Percentiles rank a stretch among this genome's conserved stretches.
phyloP scores from a whole-genome alignment of 208 protist genomes.

The Zelonia costaricensis region DNA sequence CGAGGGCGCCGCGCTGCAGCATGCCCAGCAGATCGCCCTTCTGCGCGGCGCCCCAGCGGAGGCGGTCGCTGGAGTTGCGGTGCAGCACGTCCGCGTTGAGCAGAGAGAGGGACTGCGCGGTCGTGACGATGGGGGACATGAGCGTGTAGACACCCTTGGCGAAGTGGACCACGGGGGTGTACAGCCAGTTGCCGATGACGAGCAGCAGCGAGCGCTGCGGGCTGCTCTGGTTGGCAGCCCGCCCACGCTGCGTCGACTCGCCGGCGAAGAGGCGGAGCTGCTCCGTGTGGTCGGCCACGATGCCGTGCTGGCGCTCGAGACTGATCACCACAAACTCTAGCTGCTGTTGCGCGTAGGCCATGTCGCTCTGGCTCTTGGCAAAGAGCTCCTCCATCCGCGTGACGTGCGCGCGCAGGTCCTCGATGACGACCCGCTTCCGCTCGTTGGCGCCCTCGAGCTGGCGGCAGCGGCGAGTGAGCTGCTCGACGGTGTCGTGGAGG shows the following conservation, averaged over 20 bases:
- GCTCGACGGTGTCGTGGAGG: slow-evolving; percentile 16
- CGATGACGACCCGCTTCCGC: slow-evolving; percentile 43
- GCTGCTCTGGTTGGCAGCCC: not conserved
- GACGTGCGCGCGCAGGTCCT: slow-evolving; percentile 47
- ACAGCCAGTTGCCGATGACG: slow-evolving; percentile 77
- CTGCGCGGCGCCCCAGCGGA: slow-evolving; percentile 35
- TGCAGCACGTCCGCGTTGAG: slow-evolving; percentile 80
- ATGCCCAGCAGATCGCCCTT: slow-evolving; percentile 66
- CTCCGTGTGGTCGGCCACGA: slow-evolving; percentile 86
- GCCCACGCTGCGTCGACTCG: slow-evolving; percentile 57
- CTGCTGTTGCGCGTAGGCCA: slow-evolving; percentile 83
- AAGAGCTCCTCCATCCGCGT: slow-evolving; percentile 64
- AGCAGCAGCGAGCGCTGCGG: slow-evolving; percentile 46
- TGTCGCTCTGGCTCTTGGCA: slow-evolving; percentile 65
- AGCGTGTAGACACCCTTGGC: slow-evolving; percentile 85
- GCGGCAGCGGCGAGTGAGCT: slow-evolving; percentile 24
- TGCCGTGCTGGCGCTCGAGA: slow-evolving; percentile 69
- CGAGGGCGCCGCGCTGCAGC: slow-evolving; percentile 68
- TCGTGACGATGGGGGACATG: slow-evolving; percentile 73
- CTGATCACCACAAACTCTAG: slow-evolving; percentile 82
- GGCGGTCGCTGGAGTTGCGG: slow-evolving; percentile 39
- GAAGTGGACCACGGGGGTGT: slow-evolving; percentile 80
- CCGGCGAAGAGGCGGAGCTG: slow-evolving; percentile 81
- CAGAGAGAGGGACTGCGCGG: slow-evolving; percentile 75
- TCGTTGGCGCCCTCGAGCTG: slow-evolving; percentile 42